A percentile compares a stretch with the other conserved stretches of the same genome.
These are phyloP conservation scores for Lactarius hatsudake DNA, from an alignment of 768 basidiomycete genomes.

Conservation along the genomic window DNA sequence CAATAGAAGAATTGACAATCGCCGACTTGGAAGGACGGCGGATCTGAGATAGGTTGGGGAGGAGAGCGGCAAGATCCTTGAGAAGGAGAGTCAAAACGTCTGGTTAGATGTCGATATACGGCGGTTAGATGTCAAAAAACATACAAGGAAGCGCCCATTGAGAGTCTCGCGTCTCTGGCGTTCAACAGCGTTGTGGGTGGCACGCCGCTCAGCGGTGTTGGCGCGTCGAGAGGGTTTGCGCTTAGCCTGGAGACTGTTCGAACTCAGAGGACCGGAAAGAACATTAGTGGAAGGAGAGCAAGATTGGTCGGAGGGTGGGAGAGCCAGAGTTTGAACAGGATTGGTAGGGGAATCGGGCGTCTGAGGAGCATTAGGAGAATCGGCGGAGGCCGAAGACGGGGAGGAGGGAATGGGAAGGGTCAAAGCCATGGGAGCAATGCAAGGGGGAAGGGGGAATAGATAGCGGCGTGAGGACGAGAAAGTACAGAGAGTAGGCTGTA, in stretches of 20 bases:
- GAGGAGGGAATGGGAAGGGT: slow-evolving; percentile 40
- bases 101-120: slow-evolving; percentile 8
- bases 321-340: slow-evolving; percentile 38
- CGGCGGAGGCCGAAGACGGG: slow-evolving; percentile 41
- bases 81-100: not conserved
- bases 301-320: slow-evolving; percentile 35
- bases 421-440: slow-evolving; percentile 38
- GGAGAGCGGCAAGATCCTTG: slow-evolving; percentile 88
- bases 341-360: slow-evolving; percentile 48
- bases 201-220: slow-evolving; percentile 94
- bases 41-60: slow-evolving; percentile 88
- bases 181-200: slow-evolving; percentile 97
- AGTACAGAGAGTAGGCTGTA: slow-evolving; percentile 26
- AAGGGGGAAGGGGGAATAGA: slow-evolving; percentile 21
- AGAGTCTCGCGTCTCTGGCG: slow-evolving; percentile 89
- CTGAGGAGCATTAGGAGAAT: slow-evolving; percentile 44
- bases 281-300: slow-evolving; percentile 26
- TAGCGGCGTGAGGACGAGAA: slow-evolving; percentile 29
- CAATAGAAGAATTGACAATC: slow-evolving; percentile 95
- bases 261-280: slow-evolving; percentile 23
- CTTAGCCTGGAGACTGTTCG: slow-evolving; percentile 47
- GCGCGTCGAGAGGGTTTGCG: slow-evolving; percentile 86
- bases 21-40: slow-evolving; percentile 94
- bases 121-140: slow-evolving; percentile 30
- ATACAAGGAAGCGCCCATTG: slow-evolving; percentile 85